Conservation (phyloP, 345 rosid genomes). For the Lepidium africanum region DNA sequence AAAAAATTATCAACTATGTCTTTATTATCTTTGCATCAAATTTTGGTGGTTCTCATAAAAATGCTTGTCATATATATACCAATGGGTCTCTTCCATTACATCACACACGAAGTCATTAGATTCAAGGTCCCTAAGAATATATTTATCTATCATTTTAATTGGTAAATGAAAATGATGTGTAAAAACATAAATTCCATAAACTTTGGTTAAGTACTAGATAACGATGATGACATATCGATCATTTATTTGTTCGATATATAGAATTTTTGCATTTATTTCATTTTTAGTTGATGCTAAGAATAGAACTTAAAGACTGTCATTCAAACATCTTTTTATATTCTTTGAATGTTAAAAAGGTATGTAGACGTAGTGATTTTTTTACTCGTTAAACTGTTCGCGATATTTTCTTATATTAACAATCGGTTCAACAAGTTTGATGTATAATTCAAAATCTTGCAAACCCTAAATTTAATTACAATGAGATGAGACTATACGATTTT, state of each 20-base stretch:
- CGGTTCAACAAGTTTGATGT: too few species aligned
- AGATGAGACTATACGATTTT: too few species aligned
- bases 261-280: constrained; percentile 8
- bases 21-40: constrained; percentile 20
- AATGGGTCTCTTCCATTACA: constrained; percentile 23
- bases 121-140: constrained; percentile 25
- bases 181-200: constrained; percentile 2
- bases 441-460: too few species aligned
- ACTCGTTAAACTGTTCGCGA: too few species aligned
- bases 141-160: constrained; percentile 10
- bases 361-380: too few species aligned
- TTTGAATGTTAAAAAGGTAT: background rate
- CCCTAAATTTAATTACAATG: too few species aligned
- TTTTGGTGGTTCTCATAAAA: constrained; percentile 21
- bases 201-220: constrained; percentile 2
- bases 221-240: constrained; percentile 15
- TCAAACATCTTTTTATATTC: constrained; percentile 15
- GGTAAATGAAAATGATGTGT: background rate
- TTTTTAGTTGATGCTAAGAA: constrained; percentile 17
- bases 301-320: background rate
- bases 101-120: constrained; percentile 23
- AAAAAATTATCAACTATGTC: background rate
- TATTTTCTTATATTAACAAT: too few species aligned
- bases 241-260: background rate
- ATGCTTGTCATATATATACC: constrained; percentile 15